Evolutionary conservation across 2,329 filamentous ascomycete species (phyloP).

Genomic region (Pseudogymnoascus verrucosus): DNA sequence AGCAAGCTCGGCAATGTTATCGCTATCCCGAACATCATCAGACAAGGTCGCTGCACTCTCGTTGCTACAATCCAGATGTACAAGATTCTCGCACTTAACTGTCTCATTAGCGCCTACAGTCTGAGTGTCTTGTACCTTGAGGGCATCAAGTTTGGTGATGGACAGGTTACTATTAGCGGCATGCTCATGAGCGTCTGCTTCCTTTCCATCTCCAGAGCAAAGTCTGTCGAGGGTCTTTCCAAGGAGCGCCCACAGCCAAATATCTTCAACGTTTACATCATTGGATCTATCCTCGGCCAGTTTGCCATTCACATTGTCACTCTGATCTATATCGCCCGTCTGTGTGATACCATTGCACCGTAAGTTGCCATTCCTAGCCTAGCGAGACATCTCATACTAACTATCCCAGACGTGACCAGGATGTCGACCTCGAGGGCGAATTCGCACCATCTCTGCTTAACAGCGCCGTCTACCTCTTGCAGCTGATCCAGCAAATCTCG

Average conservation of each 20-base stretch:
- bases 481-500: constrained; percentile 97
- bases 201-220: constrained; percentile 94
- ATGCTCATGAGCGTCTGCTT: constrained; percentile 99
- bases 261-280: constrained; percentile 99
- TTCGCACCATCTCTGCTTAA: constrained; percentile 92
- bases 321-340: constrained; percentile 85
- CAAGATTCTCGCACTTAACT: constrained; percentile 97
- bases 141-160: constrained; percentile 98
- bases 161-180: constrained; percentile 95
- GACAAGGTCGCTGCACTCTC: constrained; percentile 92
- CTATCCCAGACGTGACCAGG: constrained; percentile 39
- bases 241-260: constrained; percentile 97
- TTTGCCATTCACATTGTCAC: constrained; percentile 94
- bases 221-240: constrained; percentile 88
- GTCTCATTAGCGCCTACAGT: constrained; percentile 95
- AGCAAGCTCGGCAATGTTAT: constrained; percentile 96
- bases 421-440: constrained; percentile 88
- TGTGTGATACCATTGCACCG: constrained; percentile 80
- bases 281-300: constrained; percentile 92
- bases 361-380: constrained; percentile 39
- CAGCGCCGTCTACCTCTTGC: constrained; percentile 91
- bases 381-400: constrained; percentile 19
- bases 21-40: constrained; percentile 95
- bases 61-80: constrained; percentile 99
- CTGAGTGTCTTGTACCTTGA: constrained; percentile 93